Percentiles rank a stretch among this genome's conserved stretches.
These are phyloP conservation scores for Chimonanthus praecox DNA, from an alignment of 164 flowering plant genomes.

Conservation along the genomic window DNA sequence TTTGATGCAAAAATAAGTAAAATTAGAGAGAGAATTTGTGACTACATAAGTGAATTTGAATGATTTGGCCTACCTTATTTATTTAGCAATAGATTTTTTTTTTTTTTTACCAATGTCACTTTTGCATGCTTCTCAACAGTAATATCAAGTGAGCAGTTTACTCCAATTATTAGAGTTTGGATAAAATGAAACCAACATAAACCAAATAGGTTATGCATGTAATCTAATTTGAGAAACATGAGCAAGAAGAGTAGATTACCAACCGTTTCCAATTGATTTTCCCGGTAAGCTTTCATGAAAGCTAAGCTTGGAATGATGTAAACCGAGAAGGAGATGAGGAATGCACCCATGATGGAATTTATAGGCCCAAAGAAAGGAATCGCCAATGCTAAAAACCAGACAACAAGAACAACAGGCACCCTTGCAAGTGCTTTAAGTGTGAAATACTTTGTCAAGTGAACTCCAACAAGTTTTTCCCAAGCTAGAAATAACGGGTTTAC, in stretches of 20 bases:
- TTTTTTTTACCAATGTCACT: too few relatives aligned
- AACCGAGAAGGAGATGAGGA: constrained; percentile 13
- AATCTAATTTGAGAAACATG: background rate
- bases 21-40: too few relatives aligned
- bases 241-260: background rate
- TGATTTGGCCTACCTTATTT: too few relatives aligned
- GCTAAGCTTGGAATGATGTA: constrained; percentile 11
- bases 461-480: constrained; percentile 10
- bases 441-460: constrained; percentile 7
- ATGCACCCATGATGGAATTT: constrained; percentile 15
- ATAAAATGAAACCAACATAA: too few relatives aligned
- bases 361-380: constrained; percentile 16
- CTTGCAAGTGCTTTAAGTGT: constrained; percentile 7
- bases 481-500: constrained; percentile 13
- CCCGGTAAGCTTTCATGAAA: constrained; percentile 5
- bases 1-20: too few relatives aligned
- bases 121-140: too few relatives aligned
- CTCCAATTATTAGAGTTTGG: too few relatives aligned
- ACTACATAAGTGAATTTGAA: too few relatives aligned
- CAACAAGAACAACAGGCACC: constrained; percentile 11
- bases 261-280: constrained; percentile 3
- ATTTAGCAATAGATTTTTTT: too few relatives aligned
- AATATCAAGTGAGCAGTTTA: too few relatives aligned
- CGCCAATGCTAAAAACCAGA: constrained; percentile 12
- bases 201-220: too few relatives aligned